Evolutionary conservation across 176 grass and related monocot genomes (phyloP), one percentile per base, ranked within the genome.

Genomic region (Metroxylon sagu): DNA sequence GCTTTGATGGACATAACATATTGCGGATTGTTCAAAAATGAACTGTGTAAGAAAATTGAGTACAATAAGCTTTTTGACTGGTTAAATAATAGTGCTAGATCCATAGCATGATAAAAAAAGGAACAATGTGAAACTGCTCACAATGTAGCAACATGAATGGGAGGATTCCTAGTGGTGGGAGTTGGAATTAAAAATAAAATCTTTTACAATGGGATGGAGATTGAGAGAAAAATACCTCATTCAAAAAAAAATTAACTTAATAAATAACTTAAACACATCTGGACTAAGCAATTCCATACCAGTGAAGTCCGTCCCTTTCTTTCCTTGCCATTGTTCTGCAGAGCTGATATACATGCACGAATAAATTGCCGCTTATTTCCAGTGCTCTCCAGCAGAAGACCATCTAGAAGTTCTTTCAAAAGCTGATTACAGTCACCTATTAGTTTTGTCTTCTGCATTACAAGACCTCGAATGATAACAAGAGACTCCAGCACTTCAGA

Each of bases 371-470:
- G 68, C 70, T 95, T 95, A 71, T 95, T 90, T 68, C 77, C 92
- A 49, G 83, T 82, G 69, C 75, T 97, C 76, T 97, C 92, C 18
- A 91, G 29, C 35, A 97, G 81, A 62, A 97, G 83, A 70, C 81
- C 80, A 75, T 97, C 92, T 53, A 97, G 87, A 62, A 97, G 84
- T 35, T 97, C 92, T 68, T 91, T 97, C 69, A 97, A 64, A 73
- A 90, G 84, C 30, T 72, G 73, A 64, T 84, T 97, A 70, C 92
- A 97, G 67, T 97, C 92, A 65, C 82, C 85, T 76, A 97, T 97
- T 64, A 97, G 72, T 74, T 97, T 97, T 28, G 87, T 97, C 75
- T 97, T 97, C 61, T 97, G 92, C 53, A 97, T 83, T 78, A 97
- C 80, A 54, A 97, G 72, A 43, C 92, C 92, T 66, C 87, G 78